Conservation (phyloP, 805 yeast species). For the Kockiozyma suomiensis region DNA sequence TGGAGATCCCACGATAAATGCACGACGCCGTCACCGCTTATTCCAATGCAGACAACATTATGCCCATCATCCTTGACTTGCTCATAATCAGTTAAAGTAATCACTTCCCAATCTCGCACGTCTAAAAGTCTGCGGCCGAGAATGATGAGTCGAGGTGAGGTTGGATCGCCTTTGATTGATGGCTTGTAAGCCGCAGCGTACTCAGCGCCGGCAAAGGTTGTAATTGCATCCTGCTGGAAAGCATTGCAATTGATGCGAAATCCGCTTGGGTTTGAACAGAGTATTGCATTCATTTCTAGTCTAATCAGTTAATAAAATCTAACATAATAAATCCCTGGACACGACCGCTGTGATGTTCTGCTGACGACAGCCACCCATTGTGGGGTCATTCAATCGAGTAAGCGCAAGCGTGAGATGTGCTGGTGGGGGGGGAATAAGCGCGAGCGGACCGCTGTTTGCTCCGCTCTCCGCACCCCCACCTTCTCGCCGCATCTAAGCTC, state of each 20-base stretch:
- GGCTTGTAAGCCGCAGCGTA: conserved; percentile 26
- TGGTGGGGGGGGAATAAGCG: not conserved
- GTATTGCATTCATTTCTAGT: not conserved
- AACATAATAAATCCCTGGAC: too few relatives aligned
- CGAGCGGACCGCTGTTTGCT: conserved; percentile 1
- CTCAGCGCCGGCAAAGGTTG: conserved; percentile 29
- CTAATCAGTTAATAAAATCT: too few relatives aligned
- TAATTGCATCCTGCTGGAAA: conserved; percentile 36
- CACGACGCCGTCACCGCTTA: conserved; percentile 37
- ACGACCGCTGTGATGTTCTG: too few relatives aligned
- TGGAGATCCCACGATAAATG: conserved; percentile 38
- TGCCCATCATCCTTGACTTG: conserved; percentile 37
- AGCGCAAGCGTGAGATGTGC: conserved; percentile 8
- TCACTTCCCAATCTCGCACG: conserved; percentile 24
- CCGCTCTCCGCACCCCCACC: conserved; percentile 7
- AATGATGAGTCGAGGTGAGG: conserved; percentile 6
- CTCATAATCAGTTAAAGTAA: conserved; percentile 31
- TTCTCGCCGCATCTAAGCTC: not conserved
- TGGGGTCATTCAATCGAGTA: too few relatives aligned
- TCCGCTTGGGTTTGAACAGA: conserved; percentile 30
- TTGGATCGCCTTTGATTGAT: conserved; percentile 1
- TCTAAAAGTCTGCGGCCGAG: conserved; percentile 29
- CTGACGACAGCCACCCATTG: too few relatives aligned
- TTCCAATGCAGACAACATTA: conserved; percentile 36
- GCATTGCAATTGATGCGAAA: conserved; percentile 35